Evolutionary conservation across 1,139 yeast species (phyloP).

Genomic region (Lodderomyces metapsilosis): DNA sequence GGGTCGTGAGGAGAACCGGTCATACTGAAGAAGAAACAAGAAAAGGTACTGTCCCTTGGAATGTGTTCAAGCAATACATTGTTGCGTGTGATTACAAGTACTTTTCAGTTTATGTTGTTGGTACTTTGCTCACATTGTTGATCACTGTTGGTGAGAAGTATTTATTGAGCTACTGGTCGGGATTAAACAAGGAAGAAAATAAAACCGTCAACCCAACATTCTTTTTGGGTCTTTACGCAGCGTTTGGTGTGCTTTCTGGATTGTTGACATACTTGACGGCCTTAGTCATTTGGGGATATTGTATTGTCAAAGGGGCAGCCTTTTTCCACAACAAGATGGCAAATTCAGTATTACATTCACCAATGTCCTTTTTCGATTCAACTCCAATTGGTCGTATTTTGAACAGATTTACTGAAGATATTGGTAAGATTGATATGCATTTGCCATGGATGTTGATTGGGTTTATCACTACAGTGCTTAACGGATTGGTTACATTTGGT

Average conservation of each 20-base stretch:
- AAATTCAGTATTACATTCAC: constrained; percentile 34
- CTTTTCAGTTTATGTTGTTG: constrained; percentile 24
- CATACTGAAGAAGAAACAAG: constrained; percentile 29
- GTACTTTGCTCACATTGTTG: constrained; percentile 20
- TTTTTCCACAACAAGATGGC: constrained; percentile 41
- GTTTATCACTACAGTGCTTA: constrained; percentile 23
- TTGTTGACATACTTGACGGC: constrained; percentile 27
- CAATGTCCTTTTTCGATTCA: constrained; percentile 46
- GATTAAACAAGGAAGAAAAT: constrained; percentile 26
- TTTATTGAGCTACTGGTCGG: constrained; percentile 41
- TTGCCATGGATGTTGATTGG: constrained; percentile 32
- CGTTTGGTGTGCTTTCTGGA: constrained; percentile 28
- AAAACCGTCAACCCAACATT: constrained; percentile 20
- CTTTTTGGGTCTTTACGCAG: constrained; percentile 27
- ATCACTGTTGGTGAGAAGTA: constrained; percentile 29
- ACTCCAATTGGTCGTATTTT: constrained; percentile 43
- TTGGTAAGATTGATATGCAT: constrained; percentile 31
- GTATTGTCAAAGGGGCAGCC: constrained; percentile 32
- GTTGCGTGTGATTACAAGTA: constrained; percentile 34
- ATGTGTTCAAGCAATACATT: constrained; percentile 32
- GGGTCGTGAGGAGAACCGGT: constrained; percentile 21
- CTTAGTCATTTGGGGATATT: constrained; percentile 31
- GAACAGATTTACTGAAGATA: constrained; percentile 41
- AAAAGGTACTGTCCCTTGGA: constrained; percentile 34
- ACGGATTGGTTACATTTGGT: constrained; percentile 28